Evolutionary conservation across 768 basidiomycete species (phyloP).

Genomic region (Hygrocybe coccinea): DNA sequence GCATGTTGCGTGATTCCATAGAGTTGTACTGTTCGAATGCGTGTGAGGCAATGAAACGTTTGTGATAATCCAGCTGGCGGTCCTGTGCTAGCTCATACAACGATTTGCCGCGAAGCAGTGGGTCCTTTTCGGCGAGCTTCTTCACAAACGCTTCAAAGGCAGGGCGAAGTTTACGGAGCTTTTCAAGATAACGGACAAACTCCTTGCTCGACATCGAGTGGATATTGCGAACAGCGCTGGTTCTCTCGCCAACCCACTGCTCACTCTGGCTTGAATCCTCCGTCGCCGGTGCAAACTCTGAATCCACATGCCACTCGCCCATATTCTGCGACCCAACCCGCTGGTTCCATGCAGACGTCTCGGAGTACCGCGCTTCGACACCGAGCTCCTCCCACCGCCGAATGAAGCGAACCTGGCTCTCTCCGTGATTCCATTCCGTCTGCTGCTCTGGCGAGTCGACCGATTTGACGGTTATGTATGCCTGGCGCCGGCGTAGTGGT

Average conservation of each 20-base stretch:
- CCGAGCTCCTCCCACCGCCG: conserved; percentile 62
- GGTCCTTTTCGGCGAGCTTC: conserved; percentile 15
- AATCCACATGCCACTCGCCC: conserved; percentile 18
- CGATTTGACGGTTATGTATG: conserved; percentile 59
- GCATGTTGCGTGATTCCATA: conserved; percentile 38
- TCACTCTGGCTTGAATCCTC: conserved; percentile 10
- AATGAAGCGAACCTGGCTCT: conserved; percentile 63
- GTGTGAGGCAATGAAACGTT: conserved; percentile 32
- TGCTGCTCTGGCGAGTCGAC: conserved; percentile 73
- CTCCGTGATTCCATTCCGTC: conserved; percentile 70
- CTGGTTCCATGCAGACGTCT: conserved; percentile 34
- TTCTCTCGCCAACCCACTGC: background rate
- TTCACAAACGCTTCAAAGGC: conserved; percentile 48
- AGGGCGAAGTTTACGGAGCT: conserved; percentile 52
- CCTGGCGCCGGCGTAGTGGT: conserved; percentile 56
- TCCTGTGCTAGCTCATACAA: conserved; percentile 25
- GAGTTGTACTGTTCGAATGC: conserved; percentile 15
- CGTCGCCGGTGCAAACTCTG: conserved; percentile 27
- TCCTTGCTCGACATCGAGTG: conserved; percentile 53
- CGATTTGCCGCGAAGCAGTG: conserved; percentile 12
- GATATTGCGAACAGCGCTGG: conserved; percentile 40
- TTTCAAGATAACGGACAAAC: conserved; percentile 57
- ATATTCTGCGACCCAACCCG: conserved; percentile 31
- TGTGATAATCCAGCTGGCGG: conserved; percentile 21
- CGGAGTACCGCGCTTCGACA: conserved; percentile 28